These are phyloP conservation scores for Pulveroboletus sp. DNA, from an alignment of 768 basidiomycete genomes.

Conservation along the genomic window DNA sequence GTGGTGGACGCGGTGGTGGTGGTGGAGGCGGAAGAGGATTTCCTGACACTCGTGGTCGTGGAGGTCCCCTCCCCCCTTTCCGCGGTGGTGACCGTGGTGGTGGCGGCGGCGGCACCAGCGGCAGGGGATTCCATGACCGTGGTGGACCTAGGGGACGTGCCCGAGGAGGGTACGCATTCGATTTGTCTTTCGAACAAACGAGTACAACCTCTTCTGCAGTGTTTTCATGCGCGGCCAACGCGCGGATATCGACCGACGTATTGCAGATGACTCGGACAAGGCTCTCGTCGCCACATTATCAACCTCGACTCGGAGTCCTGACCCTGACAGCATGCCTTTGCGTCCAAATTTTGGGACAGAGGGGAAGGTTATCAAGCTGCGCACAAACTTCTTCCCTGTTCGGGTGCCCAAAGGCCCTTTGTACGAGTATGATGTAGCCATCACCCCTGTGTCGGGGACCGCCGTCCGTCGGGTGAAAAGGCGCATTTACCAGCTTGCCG, in stretches of 20 bases:
- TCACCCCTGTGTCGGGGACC: slow-evolving; percentile 34
- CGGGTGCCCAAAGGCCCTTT: slow-evolving; percentile 44
- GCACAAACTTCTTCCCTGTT: slow-evolving; percentile 52
- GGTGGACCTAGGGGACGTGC: slow-evolving; percentile 29
- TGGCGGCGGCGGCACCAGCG: slow-evolving; percentile 28
- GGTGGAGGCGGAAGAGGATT: slow-evolving; percentile 34
- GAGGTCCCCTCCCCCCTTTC: slow-evolving; percentile 22
- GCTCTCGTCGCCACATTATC: slow-evolving; percentile 37
- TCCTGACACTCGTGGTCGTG: slow-evolving; percentile 25
- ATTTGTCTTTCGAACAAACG: not conserved
- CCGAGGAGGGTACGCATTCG: slow-evolving; percentile 38
- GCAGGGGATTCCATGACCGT: slow-evolving; percentile 28
- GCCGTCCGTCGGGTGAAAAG: slow-evolving; percentile 38
- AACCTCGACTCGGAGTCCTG: slow-evolving; percentile 22
- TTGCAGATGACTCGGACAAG: slow-evolving; percentile 40
- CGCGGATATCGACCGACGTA: slow-evolving; percentile 55
- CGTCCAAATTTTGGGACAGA: slow-evolving; percentile 46
- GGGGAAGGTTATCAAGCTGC: slow-evolving; percentile 43
- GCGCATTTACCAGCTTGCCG: slow-evolving; percentile 49
- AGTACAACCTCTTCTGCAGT: slow-evolving; percentile 21
- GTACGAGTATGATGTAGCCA: slow-evolving; percentile 46
- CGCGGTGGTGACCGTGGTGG: slow-evolving; percentile 32
- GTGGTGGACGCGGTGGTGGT: slow-evolving; percentile 32
- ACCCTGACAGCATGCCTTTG: slow-evolving; percentile 36
- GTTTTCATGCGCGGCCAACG: slow-evolving; percentile 36